Evolutionary conservation across 176 grass and related monocot species (phyloP), one percentile per base, ranked within the genome.

Genomic region (Triticum urartu): DNA sequence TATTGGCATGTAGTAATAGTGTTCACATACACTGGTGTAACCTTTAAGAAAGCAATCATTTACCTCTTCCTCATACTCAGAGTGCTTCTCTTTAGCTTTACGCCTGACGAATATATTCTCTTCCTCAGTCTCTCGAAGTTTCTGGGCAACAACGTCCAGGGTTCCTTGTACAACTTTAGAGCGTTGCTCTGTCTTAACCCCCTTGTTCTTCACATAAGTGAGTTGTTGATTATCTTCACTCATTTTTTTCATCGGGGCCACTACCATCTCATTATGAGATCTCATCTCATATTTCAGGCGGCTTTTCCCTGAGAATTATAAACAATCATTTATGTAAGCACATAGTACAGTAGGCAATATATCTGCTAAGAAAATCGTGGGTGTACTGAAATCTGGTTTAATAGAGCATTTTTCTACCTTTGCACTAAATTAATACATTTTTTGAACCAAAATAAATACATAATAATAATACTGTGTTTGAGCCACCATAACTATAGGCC

Each of bases 191-290:
- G 88, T 86, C 83, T 94, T 94, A 82, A 90, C 94, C 61, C 91
- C 77, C 78, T 92, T 95, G 64, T 93, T 91, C 84, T 92, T 92
- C 32, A 96, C 76, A 78, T 88, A 92, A 81, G 86, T 81, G 11
- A 98, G 82, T 32, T 94, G 79, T 25, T 98, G 94, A 48, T 95
- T 98, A 25, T 98, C 97, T 60, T 98, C 97, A 78, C 78, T 94
- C 97, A 98, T 98, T 59, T 95, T 86, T 47, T 91, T 92, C 97
- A 98, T 94, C 20, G 86, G 92, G 21, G 59, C 82, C 9, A 98
- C 97, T 79, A 98, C 92, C 97, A 93, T 94, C 86, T 98, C 92
- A 58, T 96, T 89, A 64, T 98, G 94, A 77, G 97, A 98, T 80
- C 36, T 94, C 90, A 91, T 72, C 58, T 98, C 97, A 26, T 92